Evolutionary conservation across 78 protist species (phyloP).

Genomic region (Planoprotostelium fungivorum): DNA sequence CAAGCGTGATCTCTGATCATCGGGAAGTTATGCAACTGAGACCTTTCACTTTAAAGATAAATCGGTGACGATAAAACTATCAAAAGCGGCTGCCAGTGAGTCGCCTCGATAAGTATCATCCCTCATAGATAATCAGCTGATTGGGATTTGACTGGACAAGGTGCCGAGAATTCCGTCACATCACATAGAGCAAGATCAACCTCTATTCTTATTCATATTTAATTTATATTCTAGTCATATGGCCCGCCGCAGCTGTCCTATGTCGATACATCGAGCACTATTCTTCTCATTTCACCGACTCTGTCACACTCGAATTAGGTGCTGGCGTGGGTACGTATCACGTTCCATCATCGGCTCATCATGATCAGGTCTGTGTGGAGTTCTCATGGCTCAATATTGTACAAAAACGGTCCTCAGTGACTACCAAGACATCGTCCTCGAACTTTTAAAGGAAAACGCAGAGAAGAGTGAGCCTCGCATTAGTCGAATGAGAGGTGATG

Average conservation of each 20-base stretch:
- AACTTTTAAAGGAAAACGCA: neutral
- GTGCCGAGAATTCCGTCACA: neutral
- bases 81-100: neutral
- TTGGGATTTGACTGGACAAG: neutral
- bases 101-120: neutral
- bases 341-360: neutral
- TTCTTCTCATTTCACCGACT: neutral
- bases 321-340: neutral
- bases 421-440: neutral
- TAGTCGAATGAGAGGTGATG: neutral
- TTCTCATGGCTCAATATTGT: neutral
- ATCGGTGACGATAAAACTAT: neutral
- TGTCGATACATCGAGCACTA: neutral
- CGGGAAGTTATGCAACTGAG: neutral
- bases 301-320: neutral
- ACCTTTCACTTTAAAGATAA: neutral
- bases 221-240: neutral
- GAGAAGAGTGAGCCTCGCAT: neutral
- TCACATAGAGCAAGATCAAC: too few species aligned
- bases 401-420: neutral
- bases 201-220: too few species aligned
- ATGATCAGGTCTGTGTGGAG: neutral
- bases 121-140: neutral
- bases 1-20: too few species aligned
- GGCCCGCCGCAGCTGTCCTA: neutral